Base-by-base conservation (phyloP, 2,329 filamentous ascomycete species). In the Trichoderma afroharzianum region DNA sequence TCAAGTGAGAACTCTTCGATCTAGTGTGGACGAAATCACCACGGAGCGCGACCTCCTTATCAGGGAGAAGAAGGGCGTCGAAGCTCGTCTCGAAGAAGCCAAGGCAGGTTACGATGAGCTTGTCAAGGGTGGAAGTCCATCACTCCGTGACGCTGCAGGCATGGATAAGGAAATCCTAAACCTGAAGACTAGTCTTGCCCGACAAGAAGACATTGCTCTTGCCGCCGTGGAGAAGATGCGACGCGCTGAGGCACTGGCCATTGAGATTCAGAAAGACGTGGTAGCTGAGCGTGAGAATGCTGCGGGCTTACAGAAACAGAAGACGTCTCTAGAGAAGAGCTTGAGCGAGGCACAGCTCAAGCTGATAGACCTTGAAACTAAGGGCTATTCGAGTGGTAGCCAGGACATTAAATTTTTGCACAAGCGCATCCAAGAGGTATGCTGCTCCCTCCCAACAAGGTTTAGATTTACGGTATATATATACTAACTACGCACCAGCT, bases 201-300 rank as follows among this genome's bases (percentile, higher is more conserved):
- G 97, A 78, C 94, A 98, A 78, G 93, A 98, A 82, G 95, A 99
- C 79, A 91, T 98, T 72, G 93, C 94, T 12, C 89, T 92, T 1
- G 95, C 96, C 4, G 95, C 95, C 0, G 92, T 98, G 53, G 95
- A 96, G 77, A 98, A 98, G 86, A 99, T 99, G 96, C 90, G 95
- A 70, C 91, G 95, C 28, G 93, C 96, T 2, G 95, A 99, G 79
- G 93, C 94, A 5, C 84, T 98, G 36, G 91, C 91, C 1, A 89
- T 91, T 9, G 96, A 99, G 81, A 91, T 97, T 74, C 95, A 98
- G 79, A 97, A 96, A 80, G 96, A 99, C 77, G 93, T 98, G 73
- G 90, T 91, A 21, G 89, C 88, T 8, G 95, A 98, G 83, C 90
- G 95, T 11, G 96, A 98, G 79, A 88, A 88, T 39, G 94, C 91